phyloP scores from a whole-genome alignment of 805 yeast species.

The Hanseniaspora valbyensis region DNA sequence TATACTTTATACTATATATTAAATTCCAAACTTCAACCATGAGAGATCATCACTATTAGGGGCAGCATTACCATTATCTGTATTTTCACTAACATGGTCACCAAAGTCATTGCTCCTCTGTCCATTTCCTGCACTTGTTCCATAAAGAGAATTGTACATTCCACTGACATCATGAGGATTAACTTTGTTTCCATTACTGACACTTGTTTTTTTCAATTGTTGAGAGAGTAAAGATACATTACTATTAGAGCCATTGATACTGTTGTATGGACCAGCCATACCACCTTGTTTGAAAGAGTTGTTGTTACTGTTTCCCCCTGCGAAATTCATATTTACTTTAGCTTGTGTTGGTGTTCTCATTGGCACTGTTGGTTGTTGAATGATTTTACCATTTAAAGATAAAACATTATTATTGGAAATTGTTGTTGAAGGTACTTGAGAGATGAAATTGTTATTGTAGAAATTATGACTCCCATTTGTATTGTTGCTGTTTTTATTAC shows the following conservation, averaged over 20 bases:
- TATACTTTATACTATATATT: conserved; percentile 6
- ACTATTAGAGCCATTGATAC: no score
- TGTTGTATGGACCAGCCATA: conserved; percentile 1
- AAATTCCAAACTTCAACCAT: conserved; percentile 30
- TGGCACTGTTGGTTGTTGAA: conserved; percentile 1
- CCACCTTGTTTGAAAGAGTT: background rate
- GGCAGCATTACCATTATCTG: background rate
- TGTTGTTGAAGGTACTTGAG: conserved; percentile 15
- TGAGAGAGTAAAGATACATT: conserved; percentile 30
- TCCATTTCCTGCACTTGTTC: background rate
- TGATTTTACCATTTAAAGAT: conserved; percentile 12
- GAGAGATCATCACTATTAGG: conserved; percentile 25
- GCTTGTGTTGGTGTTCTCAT: background rate
- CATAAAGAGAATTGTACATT: conserved; percentile 16
- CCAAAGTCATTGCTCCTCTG: background rate
- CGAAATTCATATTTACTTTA: background rate
- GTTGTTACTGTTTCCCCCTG: conserved; percentile 7
- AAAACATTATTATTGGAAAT: conserved; percentile 11
- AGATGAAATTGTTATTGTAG: conserved; percentile 17
- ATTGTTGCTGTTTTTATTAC: conserved; percentile 14
- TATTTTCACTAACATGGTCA: background rate
- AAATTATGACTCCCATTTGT: conserved; percentile 9
- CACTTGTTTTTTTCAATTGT: conserved; percentile 15
- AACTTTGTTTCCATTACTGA: background rate
- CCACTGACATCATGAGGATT: conserved; percentile 15